A percentile compares a stretch with the other conserved stretches of the same genome.
Evolutionary conservation across 1,139 yeast species (phyloP).

Genomic region (Saccharomyces pastorianus): DNA sequence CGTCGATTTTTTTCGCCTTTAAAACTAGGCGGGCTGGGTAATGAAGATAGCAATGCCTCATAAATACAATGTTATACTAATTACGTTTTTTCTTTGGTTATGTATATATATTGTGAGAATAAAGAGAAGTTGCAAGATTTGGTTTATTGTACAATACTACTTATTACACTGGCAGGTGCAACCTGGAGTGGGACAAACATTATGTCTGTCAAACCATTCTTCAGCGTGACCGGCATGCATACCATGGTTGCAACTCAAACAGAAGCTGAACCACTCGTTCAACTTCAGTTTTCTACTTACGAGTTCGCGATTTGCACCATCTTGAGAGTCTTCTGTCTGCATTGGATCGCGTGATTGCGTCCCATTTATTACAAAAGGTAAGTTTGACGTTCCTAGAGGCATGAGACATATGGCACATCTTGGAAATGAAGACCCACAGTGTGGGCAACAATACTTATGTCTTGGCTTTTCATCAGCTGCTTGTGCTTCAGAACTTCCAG

Average conservation of each 20-base stretch:
- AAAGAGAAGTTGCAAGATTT: background rate
- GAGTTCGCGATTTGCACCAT: constrained; percentile 1
- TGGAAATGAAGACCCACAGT: constrained; percentile 85
- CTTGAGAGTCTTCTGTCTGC: constrained; percentile 39
- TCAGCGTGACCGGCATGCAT: constrained; percentile 93
- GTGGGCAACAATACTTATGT: constrained; percentile 52
- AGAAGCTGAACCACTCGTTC: constrained; percentile 75
- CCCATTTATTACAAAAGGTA: constrained; percentile 31
- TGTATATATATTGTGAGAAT: background rate
- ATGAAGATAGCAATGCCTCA: background rate
- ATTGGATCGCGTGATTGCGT: constrained; percentile 8
- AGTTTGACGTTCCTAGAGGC: constrained; percentile 62
- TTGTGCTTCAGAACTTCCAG: background rate
- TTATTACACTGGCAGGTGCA: constrained; percentile 70
- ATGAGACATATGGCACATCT: constrained; percentile 83
- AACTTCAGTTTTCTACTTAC: constrained; percentile 17
- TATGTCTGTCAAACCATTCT: constrained; percentile 87
- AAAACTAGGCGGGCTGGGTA: background rate
- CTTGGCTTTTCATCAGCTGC: constrained; percentile 12
- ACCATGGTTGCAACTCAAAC: constrained; percentile 86
- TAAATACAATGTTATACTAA: background rate
- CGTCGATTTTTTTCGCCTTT: background rate
- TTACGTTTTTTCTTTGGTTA: background rate
- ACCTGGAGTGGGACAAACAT: constrained; percentile 89
- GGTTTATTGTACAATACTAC: constrained; percentile 8